Base-by-base conservation (phyloP, 2,329 filamentous ascomycete species). In the Sporothrix globosa region DNA sequence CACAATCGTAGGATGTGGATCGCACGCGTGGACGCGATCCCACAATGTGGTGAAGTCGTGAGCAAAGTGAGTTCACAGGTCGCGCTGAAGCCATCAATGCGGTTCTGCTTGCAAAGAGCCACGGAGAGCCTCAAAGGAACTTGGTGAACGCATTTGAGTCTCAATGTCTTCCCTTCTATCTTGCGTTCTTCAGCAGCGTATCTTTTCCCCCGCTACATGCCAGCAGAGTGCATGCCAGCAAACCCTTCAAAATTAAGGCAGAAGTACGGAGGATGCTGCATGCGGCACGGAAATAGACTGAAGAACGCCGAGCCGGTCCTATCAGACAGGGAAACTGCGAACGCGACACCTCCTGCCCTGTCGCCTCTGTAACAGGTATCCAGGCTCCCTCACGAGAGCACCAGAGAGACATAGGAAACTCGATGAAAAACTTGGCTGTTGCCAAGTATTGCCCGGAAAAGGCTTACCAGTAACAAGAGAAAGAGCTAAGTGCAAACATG, bases 41-140 rank as follows among this genome's bases (percentile, higher is more conserved):
- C 63, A 66, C 27, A 53, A 39, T 21, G 46, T 34, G 39, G 41
- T 52, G 46, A 34, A 52, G 44, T 52, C 14, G 19, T 34, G 41
- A 53, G 6, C n/a, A 27, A 54, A 14, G 52, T 27, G 60, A 65
- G n/a, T 21, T 44, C 24, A 5, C 46, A 21, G 46, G 27, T 19
- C 63, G 46, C 63, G 63, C 63, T 21, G 27, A 24, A 30, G 63
- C 63, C 19, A 41, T 53, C 63, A 41, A 27, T 52, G 63, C 63
- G 19, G 46, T 30, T 48, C 27, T 66, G 24, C 24, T 7, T 7
- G 34, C 34, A 9, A 34, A 34, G 7, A 34, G 34, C 34, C 34
- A 34, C 34, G 34, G 34, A 34, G 34, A 30, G 27, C 53, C 41
- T 48, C 17, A 19, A 48, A 48, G 14, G 44, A 48, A 1, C 14